These are phyloP conservation scores for Globisporangium lucens DNA, from an alignment of 352 stramenopile species.

Conservation along the genomic window DNA sequence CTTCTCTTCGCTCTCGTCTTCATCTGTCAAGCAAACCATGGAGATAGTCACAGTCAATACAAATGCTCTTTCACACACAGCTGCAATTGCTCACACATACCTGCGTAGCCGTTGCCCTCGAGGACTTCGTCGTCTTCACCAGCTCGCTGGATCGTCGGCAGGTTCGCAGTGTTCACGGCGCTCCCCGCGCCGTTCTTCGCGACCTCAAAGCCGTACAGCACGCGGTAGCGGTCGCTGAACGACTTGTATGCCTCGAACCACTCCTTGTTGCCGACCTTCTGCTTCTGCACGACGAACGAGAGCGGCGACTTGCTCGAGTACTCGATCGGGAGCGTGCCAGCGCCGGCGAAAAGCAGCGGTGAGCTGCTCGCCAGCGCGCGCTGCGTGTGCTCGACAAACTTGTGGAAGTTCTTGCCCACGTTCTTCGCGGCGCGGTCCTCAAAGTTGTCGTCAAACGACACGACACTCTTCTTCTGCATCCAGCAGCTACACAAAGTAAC, in stretches of 20 bases:
- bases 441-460: constrained; percentile 67
- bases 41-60: not conserved
- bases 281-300: constrained; percentile 41
- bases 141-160: not conserved
- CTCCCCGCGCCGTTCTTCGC: not conserved
- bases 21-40: constrained; percentile 13
- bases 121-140: constrained; percentile 15
- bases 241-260: constrained; percentile 69
- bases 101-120: constrained; percentile 12
- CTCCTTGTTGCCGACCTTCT: constrained; percentile 40
- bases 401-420: constrained; percentile 76
- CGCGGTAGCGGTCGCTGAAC: constrained; percentile 61
- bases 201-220: constrained; percentile 41
- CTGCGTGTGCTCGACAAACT: constrained; percentile 69
- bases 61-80: not conserved
- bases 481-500: constrained; percentile 36
- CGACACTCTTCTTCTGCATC: constrained; percentile 82
- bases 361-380: constrained; percentile 64
- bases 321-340: constrained; percentile 70
- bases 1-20: constrained; percentile 35
- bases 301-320: constrained; percentile 73
- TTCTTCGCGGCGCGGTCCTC: constrained; percentile 77
- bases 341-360: constrained; percentile 60
- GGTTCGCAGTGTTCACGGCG: constrained; percentile 9
- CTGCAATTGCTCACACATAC: not conserved